Percentiles rank a stretch among this genome's conserved stretches.
phyloP scores from a whole-genome alignment of 2,329 filamentous ascomycete species.

The Fusarium scirpi region DNA sequence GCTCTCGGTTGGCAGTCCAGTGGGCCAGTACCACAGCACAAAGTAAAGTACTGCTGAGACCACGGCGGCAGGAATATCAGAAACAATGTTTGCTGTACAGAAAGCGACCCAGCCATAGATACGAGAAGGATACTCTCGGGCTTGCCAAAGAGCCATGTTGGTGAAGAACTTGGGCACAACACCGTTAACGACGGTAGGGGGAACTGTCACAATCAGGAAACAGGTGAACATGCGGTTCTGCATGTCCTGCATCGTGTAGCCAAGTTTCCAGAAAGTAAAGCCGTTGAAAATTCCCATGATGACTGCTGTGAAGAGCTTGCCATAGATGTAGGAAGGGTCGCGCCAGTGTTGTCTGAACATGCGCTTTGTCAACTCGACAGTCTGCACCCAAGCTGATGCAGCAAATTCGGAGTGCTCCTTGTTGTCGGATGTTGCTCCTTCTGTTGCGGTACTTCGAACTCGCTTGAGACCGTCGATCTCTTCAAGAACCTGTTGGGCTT shows the following conservation, averaged over 20 bases:
- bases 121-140: slow-evolving; percentile 77
- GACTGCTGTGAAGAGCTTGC: slow-evolving; percentile 78
- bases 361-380: slow-evolving; percentile 73
- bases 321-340: slow-evolving; percentile 80
- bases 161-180: slow-evolving; percentile 83
- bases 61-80: slow-evolving; percentile 78
- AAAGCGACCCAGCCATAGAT: slow-evolving; percentile 86
- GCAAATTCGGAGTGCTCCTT: slow-evolving; percentile 68
- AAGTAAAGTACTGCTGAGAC: slow-evolving; percentile 75
- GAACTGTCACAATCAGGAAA: slow-evolving; percentile 72
- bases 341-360: slow-evolving; percentile 81
- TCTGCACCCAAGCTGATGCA: slow-evolving; percentile 72
- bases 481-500: slow-evolving; percentile 68
- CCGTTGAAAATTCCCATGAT: slow-evolving; percentile 82
- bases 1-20: slow-evolving; percentile 74
- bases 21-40: slow-evolving; percentile 81
- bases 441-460: slow-evolving; percentile 31
- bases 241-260: slow-evolving; percentile 74
- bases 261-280: slow-evolving; percentile 81
- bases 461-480: slow-evolving; percentile 65
- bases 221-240: slow-evolving; percentile 82
- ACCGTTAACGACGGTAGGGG: slow-evolving; percentile 78
- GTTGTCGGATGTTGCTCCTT: slow-evolving; percentile 13
- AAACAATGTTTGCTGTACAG: slow-evolving; percentile 77
- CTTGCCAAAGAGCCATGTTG: slow-evolving; percentile 79